phyloP scores from a whole-genome alignment of 257 asterid species.

The Plantago ovata region DNA sequence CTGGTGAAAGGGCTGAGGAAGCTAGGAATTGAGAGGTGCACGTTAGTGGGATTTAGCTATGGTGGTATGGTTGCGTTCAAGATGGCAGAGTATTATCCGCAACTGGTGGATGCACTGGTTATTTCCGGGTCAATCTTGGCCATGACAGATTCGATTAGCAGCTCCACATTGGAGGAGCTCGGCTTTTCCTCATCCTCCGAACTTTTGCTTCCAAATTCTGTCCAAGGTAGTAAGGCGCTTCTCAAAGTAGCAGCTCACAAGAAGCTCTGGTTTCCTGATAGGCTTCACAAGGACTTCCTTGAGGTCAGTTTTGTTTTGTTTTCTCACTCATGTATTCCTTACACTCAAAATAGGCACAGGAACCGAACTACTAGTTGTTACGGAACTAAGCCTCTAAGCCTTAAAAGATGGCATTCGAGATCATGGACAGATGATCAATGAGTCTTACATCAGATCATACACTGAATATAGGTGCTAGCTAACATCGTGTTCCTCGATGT shows the following conservation, averaged over 20 bases:
- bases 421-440: too few relatives aligned
- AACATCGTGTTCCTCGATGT: too few relatives aligned
- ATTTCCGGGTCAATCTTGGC: slow-evolving; percentile 74
- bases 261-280: slow-evolving; percentile 89
- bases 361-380: too few relatives aligned
- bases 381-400: background rate
- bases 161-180: slow-evolving; percentile 40
- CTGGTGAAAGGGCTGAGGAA: slow-evolving; percentile 52
- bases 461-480: too few relatives aligned
- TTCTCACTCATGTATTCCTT: background rate
- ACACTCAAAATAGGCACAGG: too few relatives aligned
- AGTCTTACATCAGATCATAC: too few relatives aligned
- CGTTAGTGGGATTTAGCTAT: slow-evolving; percentile 83
- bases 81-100: slow-evolving; percentile 77
- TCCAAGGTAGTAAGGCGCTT: slow-evolving; percentile 68
- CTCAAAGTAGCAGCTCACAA: slow-evolving; percentile 67
- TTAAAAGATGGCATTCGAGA: too few relatives aligned
- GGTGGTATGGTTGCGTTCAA: slow-evolving; percentile 97
- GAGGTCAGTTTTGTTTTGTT: slow-evolving; percentile 37
- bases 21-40: slow-evolving; percentile 65
- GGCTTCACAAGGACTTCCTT: slow-evolving; percentile 74
- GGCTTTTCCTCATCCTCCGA: slow-evolving; percentile 76
- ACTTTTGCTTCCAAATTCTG: slow-evolving; percentile 68
- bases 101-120: slow-evolving; percentile 58
- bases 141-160: slow-evolving; percentile 72